A percentile compares a stretch with the other conserved stretches of the same genome.
Evolutionary conservation across 148 eudicot genomes (phyloP).

Genomic region (Cornus suecica): DNA sequence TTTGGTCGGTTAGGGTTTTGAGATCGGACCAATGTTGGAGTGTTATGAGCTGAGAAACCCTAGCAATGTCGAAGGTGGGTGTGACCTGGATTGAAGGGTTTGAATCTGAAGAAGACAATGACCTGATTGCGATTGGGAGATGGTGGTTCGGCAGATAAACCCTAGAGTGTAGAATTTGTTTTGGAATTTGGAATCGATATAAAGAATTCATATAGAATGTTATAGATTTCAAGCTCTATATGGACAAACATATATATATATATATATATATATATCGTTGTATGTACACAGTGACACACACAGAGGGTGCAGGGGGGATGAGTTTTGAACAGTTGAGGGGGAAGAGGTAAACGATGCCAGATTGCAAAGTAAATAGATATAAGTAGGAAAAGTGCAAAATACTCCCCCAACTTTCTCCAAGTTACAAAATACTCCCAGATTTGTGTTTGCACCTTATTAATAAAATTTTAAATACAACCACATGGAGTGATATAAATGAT

Average conservation of each 20-base stretch:
- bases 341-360: no score
- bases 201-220: conserved; percentile 1
- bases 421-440: no score
- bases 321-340: no score
- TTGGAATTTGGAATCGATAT: neutral
- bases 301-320: no score
- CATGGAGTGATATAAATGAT: no score
- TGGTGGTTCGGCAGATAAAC: neutral
- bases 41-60: conserved; percentile 31
- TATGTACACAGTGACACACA: no score
- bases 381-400: no score
- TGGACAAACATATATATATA: neutral
- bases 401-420: no score
- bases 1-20: conserved; percentile 20
- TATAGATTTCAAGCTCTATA: neutral
- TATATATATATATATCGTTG: no score
- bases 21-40: conserved; percentile 29
- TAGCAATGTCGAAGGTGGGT: conserved; percentile 18
- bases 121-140: neutral
- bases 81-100: conserved; percentile 6
- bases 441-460: no score
- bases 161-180: neutral
- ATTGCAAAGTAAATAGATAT: no score
- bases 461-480: no score
- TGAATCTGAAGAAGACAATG: conserved; percentile 16